Evolutionary conservation across 2,329 filamentous ascomycete genomes (phyloP).

Genomic region (Emericellopsis cladophorae): DNA sequence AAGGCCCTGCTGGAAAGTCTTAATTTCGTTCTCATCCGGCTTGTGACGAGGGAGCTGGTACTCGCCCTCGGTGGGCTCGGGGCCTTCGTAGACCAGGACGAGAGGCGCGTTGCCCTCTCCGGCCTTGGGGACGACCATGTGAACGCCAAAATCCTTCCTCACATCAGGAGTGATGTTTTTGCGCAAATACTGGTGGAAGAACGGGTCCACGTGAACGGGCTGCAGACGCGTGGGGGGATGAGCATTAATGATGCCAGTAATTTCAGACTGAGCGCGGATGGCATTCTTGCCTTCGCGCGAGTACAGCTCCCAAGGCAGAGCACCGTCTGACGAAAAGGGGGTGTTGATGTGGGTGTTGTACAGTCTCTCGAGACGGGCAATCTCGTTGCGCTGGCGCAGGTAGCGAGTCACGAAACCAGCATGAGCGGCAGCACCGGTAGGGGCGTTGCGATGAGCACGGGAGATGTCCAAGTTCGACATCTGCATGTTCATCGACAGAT

Average conservation of each 20-base stretch:
- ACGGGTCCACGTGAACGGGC: conserved; percentile 57
- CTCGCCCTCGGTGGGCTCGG: conserved; percentile 27
- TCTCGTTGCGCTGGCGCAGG: conserved; percentile 66
- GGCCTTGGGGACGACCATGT: conserved; percentile 57
- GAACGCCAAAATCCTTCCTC: conserved; percentile 58
- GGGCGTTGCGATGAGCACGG: conserved; percentile 62
- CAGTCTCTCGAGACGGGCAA: conserved; percentile 67
- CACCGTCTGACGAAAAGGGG: conserved; percentile 54
- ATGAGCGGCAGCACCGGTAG: conserved; percentile 61
- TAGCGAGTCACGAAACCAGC: conserved; percentile 83
- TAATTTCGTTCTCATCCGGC: conserved; percentile 36
- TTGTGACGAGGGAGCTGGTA: conserved; percentile 43
- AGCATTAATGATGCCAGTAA: conserved; percentile 59
- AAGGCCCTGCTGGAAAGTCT: conserved; percentile 41
- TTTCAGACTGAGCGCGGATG: conserved; percentile 61
- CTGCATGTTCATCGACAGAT: conserved; percentile 78
- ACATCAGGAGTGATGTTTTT: conserved; percentile 51
- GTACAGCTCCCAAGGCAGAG: conserved; percentile 78
- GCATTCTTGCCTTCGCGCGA: conserved; percentile 75
- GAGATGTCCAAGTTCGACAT: conserved; percentile 74
- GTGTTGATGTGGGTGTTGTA: conserved; percentile 84
- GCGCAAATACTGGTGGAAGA: conserved; percentile 64
- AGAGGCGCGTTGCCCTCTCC: conserved; percentile 47
- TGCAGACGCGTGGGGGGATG: conserved; percentile 63
- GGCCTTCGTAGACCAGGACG: conserved; percentile 63